Evolutionary conservation across 371 early-diverging fungal species (phyloP).

Genomic region (Conidiobolus coronatus): DNA sequence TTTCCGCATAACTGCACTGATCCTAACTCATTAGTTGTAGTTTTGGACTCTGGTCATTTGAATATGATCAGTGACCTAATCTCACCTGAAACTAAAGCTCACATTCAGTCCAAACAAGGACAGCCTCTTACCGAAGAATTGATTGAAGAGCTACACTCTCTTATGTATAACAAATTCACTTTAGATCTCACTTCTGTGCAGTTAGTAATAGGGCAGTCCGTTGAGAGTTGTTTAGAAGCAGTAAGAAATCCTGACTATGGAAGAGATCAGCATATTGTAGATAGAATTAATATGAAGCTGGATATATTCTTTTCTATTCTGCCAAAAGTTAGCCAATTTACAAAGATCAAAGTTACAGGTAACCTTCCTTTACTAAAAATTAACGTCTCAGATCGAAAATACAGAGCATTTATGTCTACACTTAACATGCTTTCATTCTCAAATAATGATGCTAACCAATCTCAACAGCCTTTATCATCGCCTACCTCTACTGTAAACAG

Average conservation of each 20-base stretch:
- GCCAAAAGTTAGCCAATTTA: constrained; percentile 43
- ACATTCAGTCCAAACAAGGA: constrained; percentile 39
- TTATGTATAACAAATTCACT: constrained; percentile 81
- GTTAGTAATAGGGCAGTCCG: constrained; percentile 52
- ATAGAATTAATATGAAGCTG: constrained; percentile 67
- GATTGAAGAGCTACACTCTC: constrained; percentile 35
- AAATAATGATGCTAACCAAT: constrained; percentile 9
- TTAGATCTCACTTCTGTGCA: constrained; percentile 63
- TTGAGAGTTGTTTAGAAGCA: constrained; percentile 45
- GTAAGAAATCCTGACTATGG: constrained; percentile 22
- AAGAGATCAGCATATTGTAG: constrained; percentile 51
- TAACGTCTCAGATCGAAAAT: constrained; percentile 84
- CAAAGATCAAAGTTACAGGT: constrained; percentile 57
- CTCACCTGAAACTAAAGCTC: constrained; percentile 32
- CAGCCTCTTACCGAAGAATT: constrained; percentile 33
- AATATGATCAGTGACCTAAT: constrained; percentile 63
- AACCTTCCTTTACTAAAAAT: constrained; percentile 66
- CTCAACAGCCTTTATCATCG: not conserved
- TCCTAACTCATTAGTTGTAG: constrained; percentile 35
- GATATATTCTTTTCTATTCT: constrained; percentile 66
- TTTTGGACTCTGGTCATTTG: constrained; percentile 86
- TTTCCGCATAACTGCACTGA: constrained; percentile 56
- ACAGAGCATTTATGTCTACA: constrained; percentile 70
- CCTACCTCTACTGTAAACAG: not conserved
- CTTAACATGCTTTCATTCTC: constrained; percentile 28